A percentile compares a stretch with the other conserved stretches of the same genome.
These are phyloP conservation scores for Eucalyptus leucophloia DNA, from an alignment of 345 rosid genomes.

Conservation along the genomic window DNA sequence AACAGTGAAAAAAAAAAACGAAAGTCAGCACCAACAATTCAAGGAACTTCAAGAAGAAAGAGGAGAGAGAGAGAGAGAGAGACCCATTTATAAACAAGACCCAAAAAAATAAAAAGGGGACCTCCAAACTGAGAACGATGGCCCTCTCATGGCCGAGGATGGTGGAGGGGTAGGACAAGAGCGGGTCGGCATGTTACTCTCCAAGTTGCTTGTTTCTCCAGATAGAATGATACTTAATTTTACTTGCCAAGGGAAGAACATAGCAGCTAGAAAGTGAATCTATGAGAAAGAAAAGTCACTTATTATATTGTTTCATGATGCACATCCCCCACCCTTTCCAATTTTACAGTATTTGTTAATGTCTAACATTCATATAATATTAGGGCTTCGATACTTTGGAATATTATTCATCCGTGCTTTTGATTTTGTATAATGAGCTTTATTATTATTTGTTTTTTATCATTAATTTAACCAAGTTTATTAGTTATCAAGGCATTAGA, in stretches of 20 bases:
- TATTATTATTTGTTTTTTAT: too few species aligned
- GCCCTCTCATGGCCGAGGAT: slow-evolving; percentile 91
- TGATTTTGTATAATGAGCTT: too few species aligned
- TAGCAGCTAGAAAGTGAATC: neutral
- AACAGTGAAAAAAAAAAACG: neutral
- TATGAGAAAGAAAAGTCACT: neutral
- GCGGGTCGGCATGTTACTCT: too few species aligned
- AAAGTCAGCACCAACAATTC: neutral
- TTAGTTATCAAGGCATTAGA: too few species aligned
- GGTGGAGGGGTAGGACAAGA: slow-evolving; percentile 81
- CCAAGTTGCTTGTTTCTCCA: too few species aligned
- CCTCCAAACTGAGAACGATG: slow-evolving; percentile 86
- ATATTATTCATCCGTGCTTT: too few species aligned
- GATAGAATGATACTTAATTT: neutral
- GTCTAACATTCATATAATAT: too few species aligned
- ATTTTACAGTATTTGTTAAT: too few species aligned
- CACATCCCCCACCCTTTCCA: too few species aligned
- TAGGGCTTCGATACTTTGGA: too few species aligned
- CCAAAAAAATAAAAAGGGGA: slow-evolving; percentile 10
- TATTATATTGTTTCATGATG: too few species aligned
- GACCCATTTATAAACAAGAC: neutral
- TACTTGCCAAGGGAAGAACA: neutral
- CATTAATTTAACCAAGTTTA: too few species aligned
- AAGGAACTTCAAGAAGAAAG: neutral
- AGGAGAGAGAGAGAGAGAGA: neutral